Percentiles rank a stretch among this genome's conserved stretches.
phyloP scores from a whole-genome alignment of 495 filamentous ascomycete genomes.

The Haplographium delicatum region DNA sequence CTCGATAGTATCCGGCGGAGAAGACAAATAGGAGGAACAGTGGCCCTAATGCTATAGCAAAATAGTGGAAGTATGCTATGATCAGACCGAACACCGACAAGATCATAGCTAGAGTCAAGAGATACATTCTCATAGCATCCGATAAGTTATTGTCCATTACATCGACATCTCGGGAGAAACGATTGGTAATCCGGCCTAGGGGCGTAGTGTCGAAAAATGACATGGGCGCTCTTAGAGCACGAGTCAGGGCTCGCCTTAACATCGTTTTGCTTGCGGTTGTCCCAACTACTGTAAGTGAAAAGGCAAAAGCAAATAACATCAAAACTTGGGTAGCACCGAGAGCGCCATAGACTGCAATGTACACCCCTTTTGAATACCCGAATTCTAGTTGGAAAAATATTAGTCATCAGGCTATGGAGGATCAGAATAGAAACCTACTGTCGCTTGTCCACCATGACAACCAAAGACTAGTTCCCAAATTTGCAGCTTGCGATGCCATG shows the following conservation, averaged over 20 bases:
- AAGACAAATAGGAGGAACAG: slow-evolving; percentile 75
- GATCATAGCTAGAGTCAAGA: slow-evolving; percentile 75
- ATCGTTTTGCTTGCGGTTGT: slow-evolving; percentile 78
- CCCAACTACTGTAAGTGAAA: slow-evolving; percentile 67
- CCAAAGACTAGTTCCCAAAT: slow-evolving; percentile 86
- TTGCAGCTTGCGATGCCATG: slow-evolving; percentile 67
- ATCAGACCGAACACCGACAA: slow-evolving; percentile 78
- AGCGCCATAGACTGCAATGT: slow-evolving; percentile 83
- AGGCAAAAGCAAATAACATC: slow-evolving; percentile 65
- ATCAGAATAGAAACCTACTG: slow-evolving; percentile 1
- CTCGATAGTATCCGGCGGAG: slow-evolving; percentile 80
- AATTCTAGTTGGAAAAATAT: slow-evolving; percentile 51
- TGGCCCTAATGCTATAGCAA: slow-evolving; percentile 82
- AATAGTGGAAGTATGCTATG: slow-evolving; percentile 91
- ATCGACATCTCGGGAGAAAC: slow-evolving; percentile 92
- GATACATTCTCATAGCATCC: slow-evolving; percentile 90
- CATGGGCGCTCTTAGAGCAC: slow-evolving; percentile 87
- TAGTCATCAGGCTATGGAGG: neutral
- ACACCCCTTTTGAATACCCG: slow-evolving; percentile 56
- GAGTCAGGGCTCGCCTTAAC: slow-evolving; percentile 72
- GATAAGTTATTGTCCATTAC: slow-evolving; percentile 92
- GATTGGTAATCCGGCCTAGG: slow-evolving; percentile 92
- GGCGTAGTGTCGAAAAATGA: slow-evolving; percentile 97
- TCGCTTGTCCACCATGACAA: slow-evolving; percentile 78
- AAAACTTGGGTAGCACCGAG: slow-evolving; percentile 68